These are phyloP conservation scores for Hygrophila difformis DNA, from an alignment of 257 asterid genomes.

Conservation along the genomic window DNA sequence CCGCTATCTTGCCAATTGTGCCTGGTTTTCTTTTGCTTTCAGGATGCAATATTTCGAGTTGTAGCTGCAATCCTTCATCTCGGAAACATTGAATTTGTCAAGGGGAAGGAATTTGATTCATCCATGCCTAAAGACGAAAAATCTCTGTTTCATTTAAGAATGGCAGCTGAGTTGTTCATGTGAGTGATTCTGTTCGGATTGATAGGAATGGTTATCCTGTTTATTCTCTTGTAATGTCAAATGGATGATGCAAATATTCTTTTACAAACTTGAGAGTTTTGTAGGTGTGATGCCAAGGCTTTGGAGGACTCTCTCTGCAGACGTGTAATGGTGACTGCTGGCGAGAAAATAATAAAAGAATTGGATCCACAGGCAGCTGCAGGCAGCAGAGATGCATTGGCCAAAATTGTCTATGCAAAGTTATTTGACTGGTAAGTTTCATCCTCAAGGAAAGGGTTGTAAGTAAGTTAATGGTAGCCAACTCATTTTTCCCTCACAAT, in stretches of 20 bases:
- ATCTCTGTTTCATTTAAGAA: constrained; percentile 80
- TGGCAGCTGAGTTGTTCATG: constrained; percentile 94
- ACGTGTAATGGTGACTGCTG: constrained; percentile 94
- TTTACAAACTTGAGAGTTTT: constrained; percentile 3
- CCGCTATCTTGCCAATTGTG: constrained; percentile 7
- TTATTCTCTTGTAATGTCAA: too few species aligned
- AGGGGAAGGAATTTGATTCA: constrained; percentile 87
- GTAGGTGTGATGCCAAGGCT: constrained; percentile 90
- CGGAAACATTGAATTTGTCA: constrained; percentile 85
- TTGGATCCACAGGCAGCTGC: constrained; percentile 91
- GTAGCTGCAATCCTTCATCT: constrained; percentile 97
- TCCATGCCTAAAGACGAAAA: constrained; percentile 94
- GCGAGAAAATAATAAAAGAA: constrained; percentile 82
- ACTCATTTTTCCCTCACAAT: too few species aligned
- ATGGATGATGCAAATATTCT: too few species aligned
- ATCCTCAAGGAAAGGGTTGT: constrained; percentile 1
- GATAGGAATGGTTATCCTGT: too few species aligned
- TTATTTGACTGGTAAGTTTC: constrained; percentile 84
- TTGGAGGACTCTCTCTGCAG: constrained; percentile 91
- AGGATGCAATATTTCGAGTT: constrained; percentile 96
- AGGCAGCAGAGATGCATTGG: constrained; percentile 91
- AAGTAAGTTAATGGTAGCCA: too few species aligned
- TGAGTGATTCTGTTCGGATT: constrained; percentile 31
- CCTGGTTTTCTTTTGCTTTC: constrained; percentile 10
- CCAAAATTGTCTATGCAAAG: constrained; percentile 89